Base-by-base conservation (phyloP, 805 yeast genomes). In the Saccharomycopsis vini region DNA sequence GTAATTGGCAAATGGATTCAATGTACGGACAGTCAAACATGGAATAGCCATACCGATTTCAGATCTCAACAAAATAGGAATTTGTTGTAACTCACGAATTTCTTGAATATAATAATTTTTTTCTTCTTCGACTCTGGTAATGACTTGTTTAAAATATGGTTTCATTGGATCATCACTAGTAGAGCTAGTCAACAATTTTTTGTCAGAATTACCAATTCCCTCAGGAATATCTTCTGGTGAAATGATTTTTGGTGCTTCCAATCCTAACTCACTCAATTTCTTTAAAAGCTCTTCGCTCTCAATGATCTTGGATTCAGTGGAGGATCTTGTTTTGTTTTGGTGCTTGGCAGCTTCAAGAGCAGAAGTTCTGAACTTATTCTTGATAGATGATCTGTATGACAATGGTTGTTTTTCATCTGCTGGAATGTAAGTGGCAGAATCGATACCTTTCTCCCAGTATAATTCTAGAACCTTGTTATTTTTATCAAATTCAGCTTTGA, bases 21-120 rank as follows among this genome's bases (percentile, higher is more conserved):
- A 68, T 5, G 90, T 83, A 55, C 95, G 75, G 13, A 92, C 95
- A 3, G 96, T 86, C 54, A 90, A 71, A 61, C 97, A 90, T 15
- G 98, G 98, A 43, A 90, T 69, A 2, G 96, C 90, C 89, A 87
- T 87, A 40, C 96, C 97, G 42, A 88, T 77, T 60, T 89, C 97
- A 0, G 96, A 87, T 55, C 96, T 72, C 51, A 92, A 68, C 49
- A 90, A 67, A 26, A 90, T 78, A 7, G 97, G 97, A 39, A 90
- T 81, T 54, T 77, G 80, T 40, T 72, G 72, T 55, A 89, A 66
- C 55, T 85, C 90, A 50, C 74, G 71, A 41, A 90, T 79, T 56
- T 85, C 95, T 66, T 92, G 97, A 39, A 92, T 73, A 55, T 68
- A 70, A 45, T 71, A 61, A 28, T 70, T 79, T 12, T 40, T 40